These are phyloP conservation scores for Colletotrichum tanaceti DNA, from an alignment of 2,329 filamentous ascomycete genomes.

Conservation along the genomic window DNA sequence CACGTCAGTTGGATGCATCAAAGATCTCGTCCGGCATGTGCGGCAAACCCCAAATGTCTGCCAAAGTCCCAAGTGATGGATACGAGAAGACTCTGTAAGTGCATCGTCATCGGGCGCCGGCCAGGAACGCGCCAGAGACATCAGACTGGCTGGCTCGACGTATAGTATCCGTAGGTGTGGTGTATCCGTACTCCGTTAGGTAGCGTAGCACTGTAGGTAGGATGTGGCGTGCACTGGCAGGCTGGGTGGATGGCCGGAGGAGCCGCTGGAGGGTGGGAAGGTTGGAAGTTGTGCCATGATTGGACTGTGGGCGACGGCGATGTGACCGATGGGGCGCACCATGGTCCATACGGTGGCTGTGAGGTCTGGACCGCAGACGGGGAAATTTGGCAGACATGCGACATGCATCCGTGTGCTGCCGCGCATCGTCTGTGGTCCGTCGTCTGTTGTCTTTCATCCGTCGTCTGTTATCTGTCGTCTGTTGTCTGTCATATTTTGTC, in stretches of 20 bases:
- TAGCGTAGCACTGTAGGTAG: too few relatives aligned
- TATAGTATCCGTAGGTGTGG: too few relatives aligned
- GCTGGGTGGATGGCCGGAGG: conserved; percentile 15
- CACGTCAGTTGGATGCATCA: not conserved
- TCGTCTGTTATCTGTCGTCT: not conserved
- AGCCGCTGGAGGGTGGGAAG: conserved; percentile 1
- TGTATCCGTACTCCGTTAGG: too few relatives aligned
- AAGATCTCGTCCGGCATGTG: not conserved
- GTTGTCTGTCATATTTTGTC: too few relatives aligned
- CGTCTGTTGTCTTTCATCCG: not conserved
- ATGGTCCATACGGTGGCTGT: conserved; percentile 18
- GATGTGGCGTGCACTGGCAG: not conserved
- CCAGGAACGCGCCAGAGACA: conserved; percentile 6
- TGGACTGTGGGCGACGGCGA: conserved; percentile 9
- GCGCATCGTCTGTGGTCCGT: not conserved
- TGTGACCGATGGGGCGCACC: conserved; percentile 2
- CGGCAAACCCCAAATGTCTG: not conserved
- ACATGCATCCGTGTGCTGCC: not conserved
- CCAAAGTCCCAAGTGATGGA: not conserved
- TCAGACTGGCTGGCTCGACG: conserved; percentile 17
- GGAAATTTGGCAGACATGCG: not conserved
- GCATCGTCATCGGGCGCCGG: conserved; percentile 11
- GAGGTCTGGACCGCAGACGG: conserved; percentile 25
- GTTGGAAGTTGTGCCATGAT: conserved; percentile 14
- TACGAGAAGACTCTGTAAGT: conserved; percentile 2